Evolutionary conservation across 805 yeast species (phyloP).

Genomic region (Starmera quercuum): DNA sequence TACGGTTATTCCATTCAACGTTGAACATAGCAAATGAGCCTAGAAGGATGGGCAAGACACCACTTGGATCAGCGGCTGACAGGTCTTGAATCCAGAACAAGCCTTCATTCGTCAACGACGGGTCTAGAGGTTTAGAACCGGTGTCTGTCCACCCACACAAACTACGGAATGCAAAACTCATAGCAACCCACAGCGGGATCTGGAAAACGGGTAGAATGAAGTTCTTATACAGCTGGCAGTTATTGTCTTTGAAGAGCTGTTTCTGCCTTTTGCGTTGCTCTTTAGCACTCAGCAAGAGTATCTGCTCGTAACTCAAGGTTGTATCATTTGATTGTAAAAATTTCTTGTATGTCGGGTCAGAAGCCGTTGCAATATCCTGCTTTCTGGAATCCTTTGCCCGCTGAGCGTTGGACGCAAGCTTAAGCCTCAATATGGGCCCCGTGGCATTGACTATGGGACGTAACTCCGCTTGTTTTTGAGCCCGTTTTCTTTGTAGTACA

Average conservation of each 20-base stretch:
- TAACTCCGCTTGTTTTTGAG: slow-evolving; percentile 62
- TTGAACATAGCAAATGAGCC: slow-evolving; percentile 70
- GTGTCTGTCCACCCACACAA: slow-evolving; percentile 50
- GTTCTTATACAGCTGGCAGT: slow-evolving; percentile 78
- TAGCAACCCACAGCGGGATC: slow-evolving; percentile 78
- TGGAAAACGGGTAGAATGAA: slow-evolving; percentile 70
- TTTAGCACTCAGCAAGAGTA: slow-evolving; percentile 62
- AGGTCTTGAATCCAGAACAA: slow-evolving; percentile 56
- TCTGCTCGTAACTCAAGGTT: slow-evolving; percentile 68
- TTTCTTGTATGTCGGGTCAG: slow-evolving; percentile 3
- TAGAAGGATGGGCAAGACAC: slow-evolving; percentile 58
- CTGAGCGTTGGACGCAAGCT: slow-evolving; percentile 31
- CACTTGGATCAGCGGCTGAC: slow-evolving; percentile 51
- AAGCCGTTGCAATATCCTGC: neutral
- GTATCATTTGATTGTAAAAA: slow-evolving; percentile 15
- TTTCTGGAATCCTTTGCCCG: neutral
- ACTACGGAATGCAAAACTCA: slow-evolving; percentile 69
- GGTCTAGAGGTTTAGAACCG: slow-evolving; percentile 37
- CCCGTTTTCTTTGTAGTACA: slow-evolving; percentile 57
- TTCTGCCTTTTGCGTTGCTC: slow-evolving; percentile 75
- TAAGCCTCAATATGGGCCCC: slow-evolving; percentile 61
- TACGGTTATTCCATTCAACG: slow-evolving; percentile 72
- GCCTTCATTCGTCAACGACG: slow-evolving; percentile 44
- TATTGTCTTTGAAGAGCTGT: slow-evolving; percentile 53
- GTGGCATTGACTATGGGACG: slow-evolving; percentile 68